A percentile compares a stretch with the other conserved stretches of the same genome.
phyloP scores from a whole-genome alignment of 1,284 basidiomycete genomes.

The Inonotus obliquus region DNA sequence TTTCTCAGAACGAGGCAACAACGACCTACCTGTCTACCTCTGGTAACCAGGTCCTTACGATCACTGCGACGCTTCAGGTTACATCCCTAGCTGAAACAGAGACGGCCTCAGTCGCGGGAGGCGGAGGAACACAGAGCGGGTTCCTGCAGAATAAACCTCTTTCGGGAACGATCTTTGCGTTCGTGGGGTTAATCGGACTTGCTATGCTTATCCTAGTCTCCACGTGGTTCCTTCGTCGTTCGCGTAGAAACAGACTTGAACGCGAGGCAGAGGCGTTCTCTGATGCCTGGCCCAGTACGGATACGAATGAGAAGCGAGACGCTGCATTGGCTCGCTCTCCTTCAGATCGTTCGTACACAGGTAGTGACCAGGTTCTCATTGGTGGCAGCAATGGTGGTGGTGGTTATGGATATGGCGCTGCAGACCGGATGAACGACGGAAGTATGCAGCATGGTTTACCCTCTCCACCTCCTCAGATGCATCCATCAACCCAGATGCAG shows the following conservation, averaged over 20 bases:
- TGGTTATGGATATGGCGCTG: background rate
- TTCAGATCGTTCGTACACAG: slow-evolving; percentile 9
- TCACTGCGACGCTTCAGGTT: slow-evolving; percentile 25
- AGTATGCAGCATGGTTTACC: background rate
- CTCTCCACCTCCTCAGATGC: background rate
- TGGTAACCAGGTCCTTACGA: slow-evolving; percentile 23
- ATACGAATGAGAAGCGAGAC: slow-evolving; percentile 2
- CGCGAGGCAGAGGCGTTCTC: slow-evolving; percentile 21
- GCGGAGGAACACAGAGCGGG: slow-evolving; percentile 25
- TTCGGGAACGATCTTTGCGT: slow-evolving; percentile 50
- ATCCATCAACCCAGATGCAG: background rate
- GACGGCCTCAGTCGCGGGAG: slow-evolving; percentile 18
- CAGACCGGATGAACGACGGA: slow-evolving; percentile 3
- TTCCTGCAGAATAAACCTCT: slow-evolving; percentile 63
- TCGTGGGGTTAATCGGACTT: slow-evolving; percentile 48
- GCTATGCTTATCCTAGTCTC: slow-evolving; percentile 39
- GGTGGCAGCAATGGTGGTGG: background rate
- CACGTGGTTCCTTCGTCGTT: slow-evolving; percentile 46
- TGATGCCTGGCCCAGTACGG: background rate
- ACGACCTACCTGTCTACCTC: slow-evolving; percentile 20
- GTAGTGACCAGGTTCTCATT: slow-evolving; percentile 12
- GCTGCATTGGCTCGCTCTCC: background rate
- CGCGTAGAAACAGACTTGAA: slow-evolving; percentile 40
- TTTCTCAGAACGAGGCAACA: slow-evolving; percentile 8
- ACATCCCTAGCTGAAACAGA: slow-evolving; percentile 6